Evolutionary conservation across 2,329 filamentous ascomycete genomes (phyloP).

Genomic region (Chlorencoelia australis): DNA sequence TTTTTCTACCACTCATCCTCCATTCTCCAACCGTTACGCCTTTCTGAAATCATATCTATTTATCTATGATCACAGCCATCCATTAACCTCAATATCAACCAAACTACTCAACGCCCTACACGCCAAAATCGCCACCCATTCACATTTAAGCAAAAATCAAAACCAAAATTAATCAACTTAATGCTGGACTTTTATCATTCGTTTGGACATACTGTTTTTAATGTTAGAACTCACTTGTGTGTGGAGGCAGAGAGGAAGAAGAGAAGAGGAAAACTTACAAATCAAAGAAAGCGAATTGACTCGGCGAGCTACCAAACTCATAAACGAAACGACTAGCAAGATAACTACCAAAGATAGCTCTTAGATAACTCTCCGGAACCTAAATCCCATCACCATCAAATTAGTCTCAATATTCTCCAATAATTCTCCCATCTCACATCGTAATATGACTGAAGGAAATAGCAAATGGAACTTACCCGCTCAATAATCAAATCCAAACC

Average conservation of each 20-base stretch:
- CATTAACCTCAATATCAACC: too few species aligned
- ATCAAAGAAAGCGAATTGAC: conserved; percentile 96
- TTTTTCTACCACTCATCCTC: too few species aligned
- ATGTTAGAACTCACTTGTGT: conserved; percentile 16
- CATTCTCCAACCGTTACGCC: too few species aligned
- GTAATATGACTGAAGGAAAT: neutral
- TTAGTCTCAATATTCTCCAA: too few species aligned
- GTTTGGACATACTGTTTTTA: conserved; percentile 51
- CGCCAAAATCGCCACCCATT: neutral
- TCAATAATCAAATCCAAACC: conserved; percentile 79
- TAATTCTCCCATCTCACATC: too few species aligned
- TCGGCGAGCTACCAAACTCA: conserved; percentile 82
- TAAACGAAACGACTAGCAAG: conserved; percentile 94
- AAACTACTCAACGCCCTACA: neutral
- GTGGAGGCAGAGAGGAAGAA: too few species aligned
- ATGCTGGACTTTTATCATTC: conserved; percentile 40
- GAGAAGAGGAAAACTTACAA: conserved; percentile 55
- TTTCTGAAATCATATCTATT: too few species aligned
- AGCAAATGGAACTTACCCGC: conserved; percentile 44
- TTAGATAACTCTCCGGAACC: conserved; percentile 84
- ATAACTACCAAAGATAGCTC: conserved; percentile 93
- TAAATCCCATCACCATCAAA: too few species aligned
- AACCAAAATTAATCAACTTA: neutral
- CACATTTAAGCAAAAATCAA: neutral
- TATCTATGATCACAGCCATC: too few species aligned